A percentile compares a stretch with the other conserved stretches of the same genome.
phyloP scores from a whole-genome alignment of 1,284 basidiomycete species.

The Boletus semigastroideus region DNA sequence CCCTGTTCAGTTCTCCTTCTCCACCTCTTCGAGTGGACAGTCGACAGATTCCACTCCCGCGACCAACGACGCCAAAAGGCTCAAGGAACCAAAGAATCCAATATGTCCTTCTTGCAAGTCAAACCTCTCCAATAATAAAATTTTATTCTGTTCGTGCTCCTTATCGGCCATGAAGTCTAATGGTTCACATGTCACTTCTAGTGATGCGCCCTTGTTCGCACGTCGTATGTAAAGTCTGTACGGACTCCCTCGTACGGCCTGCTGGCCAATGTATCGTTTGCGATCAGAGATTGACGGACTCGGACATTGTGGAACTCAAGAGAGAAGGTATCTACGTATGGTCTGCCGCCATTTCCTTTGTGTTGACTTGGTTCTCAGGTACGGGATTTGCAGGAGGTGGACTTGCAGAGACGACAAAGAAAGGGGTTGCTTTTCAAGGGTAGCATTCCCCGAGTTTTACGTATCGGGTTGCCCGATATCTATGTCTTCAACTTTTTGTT shows the following conservation, averaged over 20 bases:
- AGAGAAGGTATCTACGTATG: constrained; percentile 65
- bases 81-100: constrained; percentile 52
- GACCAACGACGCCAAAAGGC: constrained; percentile 39
- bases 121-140: constrained; percentile 73
- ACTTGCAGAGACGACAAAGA: constrained; percentile 78
- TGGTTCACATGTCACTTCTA: constrained; percentile 27
- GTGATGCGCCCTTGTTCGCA: constrained; percentile 82
- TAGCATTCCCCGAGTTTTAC: constrained; percentile 27
- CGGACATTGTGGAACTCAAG: constrained; percentile 73
- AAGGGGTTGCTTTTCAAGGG: constrained; percentile 77
- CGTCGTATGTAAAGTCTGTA: constrained; percentile 85
- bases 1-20: constrained; percentile 71
- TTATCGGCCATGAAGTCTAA: background rate
- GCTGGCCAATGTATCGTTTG: constrained; percentile 81
- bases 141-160: constrained; percentile 61
- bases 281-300: constrained; percentile 59
- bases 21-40: constrained; percentile 36
- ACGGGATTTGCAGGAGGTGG: constrained; percentile 90
- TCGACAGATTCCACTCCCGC: constrained; percentile 45
- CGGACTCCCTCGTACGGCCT: constrained; percentile 76
- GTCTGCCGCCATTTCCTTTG: background rate
- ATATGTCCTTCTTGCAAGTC: constrained; percentile 92
- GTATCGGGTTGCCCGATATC: background rate
- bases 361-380: constrained; percentile 42
- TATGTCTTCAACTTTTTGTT: constrained; percentile 1